Conservation (phyloP, 169 alveolate species). For the Ichthyophthirius multifiliis region DNA sequence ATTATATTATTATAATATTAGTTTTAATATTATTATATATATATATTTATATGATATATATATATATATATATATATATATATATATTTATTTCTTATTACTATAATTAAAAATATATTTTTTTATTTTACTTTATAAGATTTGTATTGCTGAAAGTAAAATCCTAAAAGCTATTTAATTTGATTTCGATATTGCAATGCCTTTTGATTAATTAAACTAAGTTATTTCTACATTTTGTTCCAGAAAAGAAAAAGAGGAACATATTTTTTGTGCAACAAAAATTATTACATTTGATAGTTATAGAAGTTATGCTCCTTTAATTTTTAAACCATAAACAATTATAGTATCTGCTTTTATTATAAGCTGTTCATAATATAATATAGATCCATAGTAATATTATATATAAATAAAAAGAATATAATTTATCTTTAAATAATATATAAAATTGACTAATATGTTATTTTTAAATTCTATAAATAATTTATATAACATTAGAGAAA, state of each 20-base stretch:
- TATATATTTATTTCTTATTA: too few species aligned
- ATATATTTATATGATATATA: too few species aligned
- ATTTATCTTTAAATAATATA: too few species aligned
- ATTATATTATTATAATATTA: too few species aligned
- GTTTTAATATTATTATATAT: too few species aligned
- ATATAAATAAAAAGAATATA: too few species aligned
- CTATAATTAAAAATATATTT: too few species aligned
- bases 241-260: not conserved
- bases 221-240: not conserved
- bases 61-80: too few species aligned
- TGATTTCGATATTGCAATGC: not conserved
- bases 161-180: slow-evolving; percentile 7
- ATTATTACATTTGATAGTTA: not conserved
- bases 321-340: not conserved
- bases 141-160: not conserved
- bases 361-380: not conserved
- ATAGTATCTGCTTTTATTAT: not conserved
- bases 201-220: not conserved
- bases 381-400: not conserved
- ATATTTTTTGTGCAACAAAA: not conserved
- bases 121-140: not conserved
- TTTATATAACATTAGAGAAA: not conserved
- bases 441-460: too few species aligned
- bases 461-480: too few species aligned
- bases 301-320: slow-evolving; percentile 7